These are phyloP conservation scores for Phaffia tasmanica DNA, from an alignment of 768 basidiomycete species.

Conservation along the genomic window DNA sequence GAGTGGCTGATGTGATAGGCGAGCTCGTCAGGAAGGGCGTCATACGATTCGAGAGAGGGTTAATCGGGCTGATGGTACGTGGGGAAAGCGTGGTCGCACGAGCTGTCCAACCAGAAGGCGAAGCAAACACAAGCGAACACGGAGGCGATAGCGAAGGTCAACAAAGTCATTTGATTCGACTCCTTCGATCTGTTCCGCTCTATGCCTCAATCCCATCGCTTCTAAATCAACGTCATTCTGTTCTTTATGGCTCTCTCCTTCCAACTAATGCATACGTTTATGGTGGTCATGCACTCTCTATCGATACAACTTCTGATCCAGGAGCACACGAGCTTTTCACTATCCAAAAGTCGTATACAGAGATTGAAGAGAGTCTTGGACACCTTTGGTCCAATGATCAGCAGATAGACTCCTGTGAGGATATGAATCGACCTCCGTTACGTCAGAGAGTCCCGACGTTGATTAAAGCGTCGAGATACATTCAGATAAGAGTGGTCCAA, in stretches of 20 bases:
- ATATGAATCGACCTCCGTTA: neutral
- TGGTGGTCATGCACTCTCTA: neutral
- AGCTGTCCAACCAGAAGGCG: neutral
- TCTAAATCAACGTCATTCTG: constrained; percentile 14
- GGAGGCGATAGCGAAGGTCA: neutral
- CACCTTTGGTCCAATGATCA: no score
- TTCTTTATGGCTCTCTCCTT: constrained; percentile 11
- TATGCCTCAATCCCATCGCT: constrained; percentile 12
- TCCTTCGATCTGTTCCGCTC: constrained; percentile 21
- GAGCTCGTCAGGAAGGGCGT: constrained; percentile 13
- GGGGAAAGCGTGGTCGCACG: neutral
- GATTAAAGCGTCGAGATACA: constrained; percentile 1
- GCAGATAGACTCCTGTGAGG: no score
- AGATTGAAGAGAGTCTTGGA: no score
- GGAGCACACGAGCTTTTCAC: no score
- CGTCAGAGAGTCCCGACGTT: constrained; percentile 6
- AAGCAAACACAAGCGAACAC: no score
- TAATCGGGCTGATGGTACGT: constrained; percentile 18
- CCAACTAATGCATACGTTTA: no score
- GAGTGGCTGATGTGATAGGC: constrained; percentile 19
- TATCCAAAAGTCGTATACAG: no score
- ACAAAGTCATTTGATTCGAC: constrained; percentile 10
- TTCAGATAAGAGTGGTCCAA: constrained; percentile 12
- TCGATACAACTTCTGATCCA: no score
- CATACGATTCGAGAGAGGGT: constrained; percentile 2